These are phyloP conservation scores for Ogataea methylovora DNA, from an alignment of 805 yeast genomes.

Conservation along the genomic window DNA sequence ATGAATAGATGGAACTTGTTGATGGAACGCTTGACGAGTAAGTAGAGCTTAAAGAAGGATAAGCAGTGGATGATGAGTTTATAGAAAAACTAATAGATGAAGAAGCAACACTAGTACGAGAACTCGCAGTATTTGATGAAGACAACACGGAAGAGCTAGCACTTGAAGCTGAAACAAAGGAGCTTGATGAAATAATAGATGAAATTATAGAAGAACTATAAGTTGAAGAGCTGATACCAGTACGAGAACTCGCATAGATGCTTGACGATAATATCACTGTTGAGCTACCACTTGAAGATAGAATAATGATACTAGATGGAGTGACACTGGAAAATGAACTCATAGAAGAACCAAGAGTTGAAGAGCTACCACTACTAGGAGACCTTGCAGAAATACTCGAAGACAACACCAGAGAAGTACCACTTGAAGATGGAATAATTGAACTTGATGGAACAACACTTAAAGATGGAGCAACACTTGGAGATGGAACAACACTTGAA, in stretches of 20 bases:
- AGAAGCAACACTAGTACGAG: conserved; percentile 4
- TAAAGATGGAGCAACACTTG: neutral
- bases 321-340: neutral
- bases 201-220: too few species aligned
- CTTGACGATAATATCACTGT: neutral
- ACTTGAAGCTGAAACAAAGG: conserved; percentile 11
- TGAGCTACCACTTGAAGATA: neutral
- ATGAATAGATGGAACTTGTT: neutral
- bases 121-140: conserved; percentile 11
- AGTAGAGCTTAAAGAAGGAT: neutral
- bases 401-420: neutral
- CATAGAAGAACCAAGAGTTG: neutral
- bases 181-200: too few species aligned
- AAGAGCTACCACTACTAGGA: too few species aligned
- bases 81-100: too few species aligned
- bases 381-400: too few species aligned
- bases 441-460: neutral
- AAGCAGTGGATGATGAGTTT: conserved; percentile 1
- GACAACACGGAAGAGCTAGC: conserved; percentile 1
- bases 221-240: too few species aligned
- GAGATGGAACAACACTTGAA: neutral
- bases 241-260: too few species aligned
- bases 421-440: neutral
- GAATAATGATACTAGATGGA: neutral
- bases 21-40: neutral